Conservation (phyloP, 495 filamentous ascomycete species). For the Coniosporium apollinis region DNA sequence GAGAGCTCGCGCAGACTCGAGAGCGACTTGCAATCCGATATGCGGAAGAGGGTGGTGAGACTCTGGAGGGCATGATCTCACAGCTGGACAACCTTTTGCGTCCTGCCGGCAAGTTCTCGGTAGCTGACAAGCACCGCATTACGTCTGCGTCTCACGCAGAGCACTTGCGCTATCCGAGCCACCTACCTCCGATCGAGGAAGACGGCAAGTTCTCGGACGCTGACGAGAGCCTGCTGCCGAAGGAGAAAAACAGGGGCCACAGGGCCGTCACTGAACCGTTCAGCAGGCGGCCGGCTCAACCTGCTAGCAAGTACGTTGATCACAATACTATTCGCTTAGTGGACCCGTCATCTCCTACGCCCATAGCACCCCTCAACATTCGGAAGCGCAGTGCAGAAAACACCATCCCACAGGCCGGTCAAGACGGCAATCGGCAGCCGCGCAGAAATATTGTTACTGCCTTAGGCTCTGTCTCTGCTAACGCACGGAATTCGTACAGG, state of each 20-base stretch:
- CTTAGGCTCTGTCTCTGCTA: too few relatives aligned
- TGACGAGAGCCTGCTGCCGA: constrained; percentile 11
- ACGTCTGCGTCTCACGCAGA: constrained; percentile 31
- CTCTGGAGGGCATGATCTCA: constrained; percentile 31
- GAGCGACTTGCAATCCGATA: constrained; percentile 32
- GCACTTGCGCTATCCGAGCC: constrained; percentile 1
- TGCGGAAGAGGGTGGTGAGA: constrained; percentile 18
- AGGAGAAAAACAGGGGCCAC: constrained; percentile 9
- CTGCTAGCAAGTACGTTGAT: constrained; percentile 7
- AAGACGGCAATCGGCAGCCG: too few relatives aligned
- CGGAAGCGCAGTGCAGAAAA: constrained; percentile 22
- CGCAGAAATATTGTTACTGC: too few relatives aligned
- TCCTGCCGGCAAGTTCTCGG: not conserved
- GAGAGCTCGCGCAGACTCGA: constrained; percentile 39
- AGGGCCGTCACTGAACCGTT: constrained; percentile 23
- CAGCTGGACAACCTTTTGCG: constrained; percentile 1
- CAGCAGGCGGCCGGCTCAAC: constrained; percentile 5
- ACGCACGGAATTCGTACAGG: too few relatives aligned
- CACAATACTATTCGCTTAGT: constrained; percentile 23
- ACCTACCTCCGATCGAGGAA: constrained; percentile 24
- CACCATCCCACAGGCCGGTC: too few relatives aligned
- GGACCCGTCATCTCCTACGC: constrained; percentile 16
- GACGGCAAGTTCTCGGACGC: constrained; percentile 16
- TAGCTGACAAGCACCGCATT: constrained; percentile 20
- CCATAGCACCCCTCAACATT: constrained; percentile 24